Base-by-base conservation (phyloP, 306 rosid species). In the Rosa rugosa region DNA sequence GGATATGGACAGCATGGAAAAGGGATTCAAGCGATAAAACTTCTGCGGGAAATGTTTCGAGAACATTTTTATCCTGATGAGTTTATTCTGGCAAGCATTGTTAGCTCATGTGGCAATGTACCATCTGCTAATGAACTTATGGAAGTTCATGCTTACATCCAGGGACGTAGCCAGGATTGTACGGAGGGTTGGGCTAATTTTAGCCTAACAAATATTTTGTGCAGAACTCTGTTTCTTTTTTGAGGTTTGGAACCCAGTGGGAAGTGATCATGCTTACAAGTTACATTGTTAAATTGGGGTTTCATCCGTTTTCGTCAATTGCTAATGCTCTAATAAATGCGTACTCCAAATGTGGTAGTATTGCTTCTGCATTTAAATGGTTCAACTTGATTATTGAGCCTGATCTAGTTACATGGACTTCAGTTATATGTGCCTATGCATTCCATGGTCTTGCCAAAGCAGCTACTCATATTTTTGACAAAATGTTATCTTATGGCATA, bases 371-470 rank as follows among this genome's bases (percentile, higher is more conserved):
- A 31, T 77, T 50, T 25, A 83, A 62, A 74, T 94, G 97, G 81
- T 94, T 92, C 75, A 73, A 78, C 53, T 89, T 49, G 72, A 75
- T 84, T 38, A 17, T 22, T 63, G 72, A 87, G 70, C 93, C 91
- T 42, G 91, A 90, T 84, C 66, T 84, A 53, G 80, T 94, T 60
- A 85, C 98, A 7, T 90, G 93, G 94, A 94, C 97, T 75, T 92
- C 96, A 53, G 66, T 89, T 77, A 80, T 92, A 80, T 84, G 75
- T 62, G 92, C 93, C 75, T 88, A 80, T 86, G 93, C 94, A 69
- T 88, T 90, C 71, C 97, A 89, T 79, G 92, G 96, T 74, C 85
- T 88, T 81, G 90, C 91, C 78, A 66, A 69, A 72, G 83, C 89
- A 82, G 94, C 98, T 14, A 74, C 63, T 4, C 78, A 76, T 73